Percentiles rank a stretch among this genome's conserved stretches.
Evolutionary conservation across 2,329 filamentous ascomycete species (phyloP).

Genomic region (Fusarium concolor): DNA sequence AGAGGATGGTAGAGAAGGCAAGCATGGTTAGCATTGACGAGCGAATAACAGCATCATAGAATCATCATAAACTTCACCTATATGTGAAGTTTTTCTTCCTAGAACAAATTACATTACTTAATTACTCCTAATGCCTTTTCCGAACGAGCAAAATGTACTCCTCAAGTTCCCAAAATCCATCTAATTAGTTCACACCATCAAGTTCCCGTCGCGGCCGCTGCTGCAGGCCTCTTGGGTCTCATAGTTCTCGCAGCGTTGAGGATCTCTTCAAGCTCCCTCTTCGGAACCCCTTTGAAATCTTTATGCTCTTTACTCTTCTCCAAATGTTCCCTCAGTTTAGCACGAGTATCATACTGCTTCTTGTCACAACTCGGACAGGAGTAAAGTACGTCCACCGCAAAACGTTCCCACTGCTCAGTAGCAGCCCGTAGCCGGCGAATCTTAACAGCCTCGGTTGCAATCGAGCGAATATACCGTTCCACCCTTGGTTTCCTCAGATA

Average conservation of each 20-base stretch:
- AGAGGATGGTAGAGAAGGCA: accelerated
- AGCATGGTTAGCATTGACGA: accelerated
- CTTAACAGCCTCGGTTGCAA: accelerated
- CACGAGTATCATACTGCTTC: neutral
- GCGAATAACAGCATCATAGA: neutral
- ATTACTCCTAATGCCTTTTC: too few relatives aligned
- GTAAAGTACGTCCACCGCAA: neutral
- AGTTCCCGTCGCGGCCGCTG: neutral
- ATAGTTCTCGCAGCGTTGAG: neutral
- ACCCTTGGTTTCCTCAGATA: neutral
- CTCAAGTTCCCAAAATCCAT: too few relatives aligned
- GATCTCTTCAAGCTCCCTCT: accelerated
- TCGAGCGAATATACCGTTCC: accelerated
- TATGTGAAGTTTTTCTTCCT: neutral
- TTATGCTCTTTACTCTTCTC: neutral
- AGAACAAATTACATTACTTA: too few relatives aligned
- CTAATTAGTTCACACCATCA: too few relatives aligned
- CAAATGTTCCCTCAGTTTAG: accelerated
- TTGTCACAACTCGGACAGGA: accelerated
- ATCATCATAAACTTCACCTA: neutral
- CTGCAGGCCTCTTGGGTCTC: neutral
- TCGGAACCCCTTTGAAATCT: accelerated
- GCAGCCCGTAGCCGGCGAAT: neutral
- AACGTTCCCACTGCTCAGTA: neutral
- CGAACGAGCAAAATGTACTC: too few relatives aligned